phyloP scores from a whole-genome alignment of 1,284 basidiomycete genomes.

The Moniliophthora roreri region DNA sequence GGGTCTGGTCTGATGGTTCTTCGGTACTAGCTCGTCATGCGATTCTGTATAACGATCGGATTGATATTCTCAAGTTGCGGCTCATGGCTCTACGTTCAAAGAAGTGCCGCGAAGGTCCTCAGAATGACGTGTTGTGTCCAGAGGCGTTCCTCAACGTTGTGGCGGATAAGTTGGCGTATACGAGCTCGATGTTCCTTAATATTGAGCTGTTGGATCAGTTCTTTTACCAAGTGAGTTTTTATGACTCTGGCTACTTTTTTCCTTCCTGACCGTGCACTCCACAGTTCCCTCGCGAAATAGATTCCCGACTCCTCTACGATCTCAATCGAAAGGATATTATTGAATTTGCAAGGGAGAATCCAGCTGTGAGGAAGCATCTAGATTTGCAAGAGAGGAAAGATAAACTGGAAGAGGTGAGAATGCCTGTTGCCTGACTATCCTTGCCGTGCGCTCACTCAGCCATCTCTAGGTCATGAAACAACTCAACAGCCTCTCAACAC shows the following conservation, averaged over 20 bases:
- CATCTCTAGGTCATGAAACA: constrained; percentile 82
- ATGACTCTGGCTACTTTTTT: neutral
- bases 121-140: constrained; percentile 88
- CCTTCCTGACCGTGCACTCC: neutral
- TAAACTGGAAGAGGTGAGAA: constrained; percentile 91
- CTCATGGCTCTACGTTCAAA: constrained; percentile 83
- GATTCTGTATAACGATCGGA: constrained; percentile 80
- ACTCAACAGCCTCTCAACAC: constrained; percentile 80
- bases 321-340: constrained; percentile 85
- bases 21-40: constrained; percentile 80
- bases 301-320: constrained; percentile 91
- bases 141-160: constrained; percentile 97
- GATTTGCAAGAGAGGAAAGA: constrained; percentile 97
- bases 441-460: neutral
- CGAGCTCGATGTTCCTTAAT: constrained; percentile 97
- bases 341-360: constrained; percentile 94
- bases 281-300: constrained; percentile 96
- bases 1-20: constrained; percentile 6
- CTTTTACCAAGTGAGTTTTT: constrained; percentile 83
- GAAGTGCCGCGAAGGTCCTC: constrained; percentile 85
- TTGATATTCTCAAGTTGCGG: constrained; percentile 83
- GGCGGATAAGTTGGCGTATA: constrained; percentile 95
- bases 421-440: neutral
- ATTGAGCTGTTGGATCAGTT: constrained; percentile 97
- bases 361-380: constrained; percentile 81